These are phyloP conservation scores for Colletotrichum simmondsii DNA, from an alignment of 2,329 filamentous ascomycete genomes.

Conservation along the genomic window DNA sequence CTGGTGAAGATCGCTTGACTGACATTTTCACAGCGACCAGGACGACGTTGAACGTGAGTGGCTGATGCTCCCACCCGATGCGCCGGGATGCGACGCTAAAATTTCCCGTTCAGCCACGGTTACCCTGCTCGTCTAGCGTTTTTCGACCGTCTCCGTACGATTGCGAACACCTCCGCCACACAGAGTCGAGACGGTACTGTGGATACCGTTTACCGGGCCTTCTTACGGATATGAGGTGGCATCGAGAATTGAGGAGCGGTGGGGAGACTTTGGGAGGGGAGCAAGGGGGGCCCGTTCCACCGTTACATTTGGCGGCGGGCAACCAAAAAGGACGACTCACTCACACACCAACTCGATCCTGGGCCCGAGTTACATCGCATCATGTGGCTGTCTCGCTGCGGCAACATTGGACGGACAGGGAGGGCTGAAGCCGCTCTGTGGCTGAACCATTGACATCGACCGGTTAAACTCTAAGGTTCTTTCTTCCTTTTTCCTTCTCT, in stretches of 20 bases:
- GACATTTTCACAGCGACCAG: neutral
- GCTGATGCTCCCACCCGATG: conserved; percentile 16
- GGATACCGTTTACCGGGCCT: neutral
- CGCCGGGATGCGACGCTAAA: conserved; percentile 23
- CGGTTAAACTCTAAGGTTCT: neutral
- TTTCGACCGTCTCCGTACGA: neutral
- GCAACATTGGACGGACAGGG: conserved; percentile 23
- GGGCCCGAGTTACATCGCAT: conserved; percentile 23
- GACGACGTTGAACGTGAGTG: conserved; percentile 19
- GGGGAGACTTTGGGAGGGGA: neutral
- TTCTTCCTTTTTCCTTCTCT: neutral
- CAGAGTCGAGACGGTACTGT: conserved; percentile 18
- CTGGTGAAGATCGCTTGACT: neutral
- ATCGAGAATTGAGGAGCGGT: neutral
- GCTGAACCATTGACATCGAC: conserved; percentile 9
- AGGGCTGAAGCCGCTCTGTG: conserved; percentile 17
- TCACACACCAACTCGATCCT: conserved; percentile 1
- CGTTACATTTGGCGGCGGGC: conserved; percentile 30
- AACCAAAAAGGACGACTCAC: neutral
- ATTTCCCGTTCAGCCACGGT: conserved; percentile 15
- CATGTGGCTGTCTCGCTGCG: conserved; percentile 25
- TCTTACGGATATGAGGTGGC: neutral
- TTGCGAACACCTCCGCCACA: neutral
- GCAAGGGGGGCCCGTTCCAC: conserved; percentile 30
- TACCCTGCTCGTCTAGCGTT: neutral